A percentile compares a stretch with the other conserved stretches of the same genome.
phyloP scores from a whole-genome alignment of 805 yeast species.

The Candida vaughaniae region DNA sequence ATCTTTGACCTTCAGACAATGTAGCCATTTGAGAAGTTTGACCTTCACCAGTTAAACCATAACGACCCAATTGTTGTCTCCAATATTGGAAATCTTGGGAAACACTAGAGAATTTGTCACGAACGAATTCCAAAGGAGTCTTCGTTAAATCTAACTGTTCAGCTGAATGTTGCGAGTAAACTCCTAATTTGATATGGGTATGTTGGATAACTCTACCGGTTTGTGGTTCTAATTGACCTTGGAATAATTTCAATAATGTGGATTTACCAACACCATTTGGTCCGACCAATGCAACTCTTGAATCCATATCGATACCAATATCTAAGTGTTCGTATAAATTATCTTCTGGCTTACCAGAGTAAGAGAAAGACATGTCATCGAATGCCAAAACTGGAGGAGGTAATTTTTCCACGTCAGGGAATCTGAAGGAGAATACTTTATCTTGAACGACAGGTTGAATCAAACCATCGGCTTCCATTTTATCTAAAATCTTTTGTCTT shows the following conservation, averaged over 20 bases:
- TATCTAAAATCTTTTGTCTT: slow-evolving; percentile 97
- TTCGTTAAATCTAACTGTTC: slow-evolving; percentile 96
- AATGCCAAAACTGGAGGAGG: slow-evolving; percentile 99
- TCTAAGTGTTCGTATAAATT: slow-evolving; percentile 87
- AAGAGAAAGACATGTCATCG: slow-evolving; percentile 91
- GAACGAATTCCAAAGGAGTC: slow-evolving; percentile 93
- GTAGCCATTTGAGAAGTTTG: slow-evolving; percentile 99
- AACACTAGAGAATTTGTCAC: slow-evolving; percentile 84
- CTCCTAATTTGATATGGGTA: slow-evolving; percentile 97
- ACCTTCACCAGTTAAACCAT: slow-evolving; percentile 97
- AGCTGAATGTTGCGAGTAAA: slow-evolving; percentile 97
- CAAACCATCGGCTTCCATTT: slow-evolving; percentile 99
- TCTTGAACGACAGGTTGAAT: slow-evolving; percentile 91
- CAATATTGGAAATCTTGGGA: slow-evolving; percentile 99
- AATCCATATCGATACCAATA: slow-evolving; percentile 99
- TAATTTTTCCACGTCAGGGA: slow-evolving; percentile 92
- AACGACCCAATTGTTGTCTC: slow-evolving; percentile 97
- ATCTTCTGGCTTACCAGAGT: slow-evolving; percentile 79
- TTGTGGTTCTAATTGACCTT: slow-evolving; percentile 89
- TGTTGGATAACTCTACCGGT: slow-evolving; percentile 95
- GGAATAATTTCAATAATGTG: slow-evolving; percentile 92
- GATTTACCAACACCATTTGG: slow-evolving; percentile 99
- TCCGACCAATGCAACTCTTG: slow-evolving; percentile 95
- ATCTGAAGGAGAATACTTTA: slow-evolving; percentile 89
- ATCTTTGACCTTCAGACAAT: slow-evolving; percentile 97